Evolutionary conservation across 257 asterid species (phyloP), one percentile per base, ranked within the genome.

Genomic region (Nemophila menziesii): DNA sequence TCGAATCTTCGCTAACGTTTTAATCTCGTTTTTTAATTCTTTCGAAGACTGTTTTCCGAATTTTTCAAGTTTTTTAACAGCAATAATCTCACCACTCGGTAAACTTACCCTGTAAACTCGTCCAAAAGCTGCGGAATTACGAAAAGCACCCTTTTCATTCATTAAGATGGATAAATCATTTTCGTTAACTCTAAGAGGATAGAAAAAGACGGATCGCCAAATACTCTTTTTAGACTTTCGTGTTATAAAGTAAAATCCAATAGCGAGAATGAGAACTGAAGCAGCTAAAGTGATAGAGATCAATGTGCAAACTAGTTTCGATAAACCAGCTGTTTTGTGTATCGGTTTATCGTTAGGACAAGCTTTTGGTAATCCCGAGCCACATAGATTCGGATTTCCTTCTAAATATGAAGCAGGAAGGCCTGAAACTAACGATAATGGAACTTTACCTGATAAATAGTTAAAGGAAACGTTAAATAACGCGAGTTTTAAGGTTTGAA

Each of bases 321-420:
- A 69, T 54, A 71, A 56, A 53, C 61, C 63, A 5, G 59, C 57
- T 18, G 16, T 27, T 43, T 55, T 65, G 47, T 33, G 62, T 12
- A 14, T 45, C 1, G 60, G 20, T 27, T 48, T 49, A 8, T 60
- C 79, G 13, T 58, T 62, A 3, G 37, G 16, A 62, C 93, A 81
- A 47, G 79, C 33, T 43, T 49, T 54, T 19, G 86, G 68, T 61
- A 86, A 58, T 38, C 96, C 86, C 0, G 86, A 75, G 11, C 92
- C 96, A 33, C 96, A 86, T 34, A 86, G 62, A 39, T 65, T 67
- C 2, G 89, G 73, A 71, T 81, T 86, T 46, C 96, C 96, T 64
- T 81, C 79, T 69, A 81, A 47, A 52, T 56, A 81, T 1, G 89
- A 81, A 43, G 89, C 92, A 8, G 96, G 93, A 46, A 81, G 93